These are phyloP conservation scores for Fragosphaeria purpurea DNA, from an alignment of 2,329 filamentous ascomycete genomes.

Conservation along the genomic window DNA sequence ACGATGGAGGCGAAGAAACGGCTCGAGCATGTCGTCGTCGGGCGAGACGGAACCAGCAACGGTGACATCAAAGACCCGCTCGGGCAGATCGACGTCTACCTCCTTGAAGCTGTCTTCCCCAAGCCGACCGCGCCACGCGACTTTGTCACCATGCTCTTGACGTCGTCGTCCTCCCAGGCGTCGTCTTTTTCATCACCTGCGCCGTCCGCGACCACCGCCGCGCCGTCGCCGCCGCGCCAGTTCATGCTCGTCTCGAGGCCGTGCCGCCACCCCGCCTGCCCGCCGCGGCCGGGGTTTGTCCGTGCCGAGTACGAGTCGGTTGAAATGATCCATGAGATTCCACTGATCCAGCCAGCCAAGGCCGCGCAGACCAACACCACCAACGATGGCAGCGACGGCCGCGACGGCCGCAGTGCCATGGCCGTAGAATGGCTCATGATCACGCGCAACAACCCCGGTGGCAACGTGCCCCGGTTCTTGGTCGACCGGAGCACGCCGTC, in stretches of 20 bases:
- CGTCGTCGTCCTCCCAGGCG: constrained; percentile 1
- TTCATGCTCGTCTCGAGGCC: constrained; percentile 86
- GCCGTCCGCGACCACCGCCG: constrained; percentile 12
- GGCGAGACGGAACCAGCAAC: constrained; percentile 39
- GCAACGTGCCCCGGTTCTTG: constrained; percentile 79
- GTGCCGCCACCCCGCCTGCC: constrained; percentile 64
- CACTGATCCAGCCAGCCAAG: constrained; percentile 30
- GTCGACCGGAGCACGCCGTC: constrained; percentile 81
- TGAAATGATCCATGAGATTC: constrained; percentile 80
- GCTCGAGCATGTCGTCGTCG: constrained; percentile 51
- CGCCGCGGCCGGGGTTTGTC: constrained; percentile 61
- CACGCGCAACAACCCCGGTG: constrained; percentile 78
- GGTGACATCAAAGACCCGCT: background rate
- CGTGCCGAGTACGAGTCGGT: constrained; percentile 84
- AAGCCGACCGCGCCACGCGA: constrained; percentile 81
- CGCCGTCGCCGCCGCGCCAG: constrained; percentile 49
- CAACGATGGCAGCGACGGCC: constrained; percentile 19
- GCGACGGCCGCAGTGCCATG: constrained; percentile 26
- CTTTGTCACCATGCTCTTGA: constrained; percentile 68
- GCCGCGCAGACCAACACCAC: constrained; percentile 24
- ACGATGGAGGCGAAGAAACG: constrained; percentile 75
- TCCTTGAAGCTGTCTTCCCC: constrained; percentile 81
- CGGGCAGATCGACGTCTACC: constrained; percentile 47
- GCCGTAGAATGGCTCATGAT: constrained; percentile 86
- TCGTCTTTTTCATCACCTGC: background rate